These are phyloP conservation scores for Alternaria triticina DNA, from an alignment of 2,329 filamentous ascomycete genomes.

Conservation along the genomic window DNA sequence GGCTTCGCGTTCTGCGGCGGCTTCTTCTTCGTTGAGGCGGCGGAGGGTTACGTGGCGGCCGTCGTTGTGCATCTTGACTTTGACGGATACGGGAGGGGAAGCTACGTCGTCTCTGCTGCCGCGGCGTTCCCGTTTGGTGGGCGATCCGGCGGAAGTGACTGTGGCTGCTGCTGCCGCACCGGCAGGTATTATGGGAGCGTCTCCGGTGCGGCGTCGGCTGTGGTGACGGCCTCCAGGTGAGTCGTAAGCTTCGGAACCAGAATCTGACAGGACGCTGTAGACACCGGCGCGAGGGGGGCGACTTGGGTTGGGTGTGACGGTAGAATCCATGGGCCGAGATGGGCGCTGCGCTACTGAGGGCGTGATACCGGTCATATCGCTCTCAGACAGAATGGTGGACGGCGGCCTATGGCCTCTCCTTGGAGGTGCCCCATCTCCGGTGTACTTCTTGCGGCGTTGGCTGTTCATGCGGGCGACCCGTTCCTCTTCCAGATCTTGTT, in stretches of 20 bases:
- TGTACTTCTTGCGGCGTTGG: slow-evolving; percentile 66
- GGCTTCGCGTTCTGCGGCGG: slow-evolving; percentile 64
- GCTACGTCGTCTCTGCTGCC: slow-evolving; percentile 52
- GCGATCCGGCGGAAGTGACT: slow-evolving; percentile 35
- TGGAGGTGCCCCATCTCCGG: slow-evolving; percentile 66
- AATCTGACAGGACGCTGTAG: slow-evolving; percentile 50
- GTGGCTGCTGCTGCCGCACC: slow-evolving; percentile 37
- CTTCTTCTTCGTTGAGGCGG: slow-evolving; percentile 67
- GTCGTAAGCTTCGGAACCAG: slow-evolving; percentile 48
- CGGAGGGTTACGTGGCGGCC: slow-evolving; percentile 68
- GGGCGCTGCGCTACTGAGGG: slow-evolving; percentile 50
- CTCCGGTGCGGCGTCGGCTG: slow-evolving; percentile 38
- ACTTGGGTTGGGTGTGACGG: slow-evolving; percentile 34
- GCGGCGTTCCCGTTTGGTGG: slow-evolving; percentile 39
- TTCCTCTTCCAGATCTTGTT: slow-evolving; percentile 60
- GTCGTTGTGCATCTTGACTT: slow-evolving; percentile 70
- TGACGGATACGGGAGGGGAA: slow-evolving; percentile 68
- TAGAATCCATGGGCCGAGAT: slow-evolving; percentile 36
- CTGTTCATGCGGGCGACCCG: slow-evolving; percentile 60
- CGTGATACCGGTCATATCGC: slow-evolving; percentile 52
- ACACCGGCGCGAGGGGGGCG: slow-evolving; percentile 45
- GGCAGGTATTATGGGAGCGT: slow-evolving; percentile 31
- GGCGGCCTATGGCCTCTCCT: slow-evolving; percentile 35
- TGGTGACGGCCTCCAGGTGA: slow-evolving; percentile 46
- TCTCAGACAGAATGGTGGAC: slow-evolving; percentile 54